Evolutionary conservation across 176 grass and related monocot genomes (phyloP).

Genomic region (Ananas comosus): DNA sequence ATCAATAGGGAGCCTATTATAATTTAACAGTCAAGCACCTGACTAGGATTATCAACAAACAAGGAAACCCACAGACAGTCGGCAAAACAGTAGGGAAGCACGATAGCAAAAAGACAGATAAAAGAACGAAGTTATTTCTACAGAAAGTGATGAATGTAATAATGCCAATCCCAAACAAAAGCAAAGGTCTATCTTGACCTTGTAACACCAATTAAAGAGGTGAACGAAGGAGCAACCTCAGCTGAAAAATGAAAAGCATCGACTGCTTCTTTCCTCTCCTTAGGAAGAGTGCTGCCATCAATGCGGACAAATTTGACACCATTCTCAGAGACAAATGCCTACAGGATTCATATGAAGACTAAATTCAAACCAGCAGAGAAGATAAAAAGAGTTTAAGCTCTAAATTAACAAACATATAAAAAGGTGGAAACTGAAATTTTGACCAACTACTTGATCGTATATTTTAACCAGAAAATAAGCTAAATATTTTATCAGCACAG

Average conservation of each 20-base stretch:
- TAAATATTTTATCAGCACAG: no score
- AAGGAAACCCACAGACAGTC: background rate
- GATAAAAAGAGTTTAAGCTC: background rate
- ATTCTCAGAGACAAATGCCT: conserved; percentile 69
- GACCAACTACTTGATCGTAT: background rate
- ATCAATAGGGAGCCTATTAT: conserved; percentile 4
- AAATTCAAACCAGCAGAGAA: background rate
- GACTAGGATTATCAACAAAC: background rate
- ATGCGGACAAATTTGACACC: conserved; percentile 78
- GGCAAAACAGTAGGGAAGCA: background rate
- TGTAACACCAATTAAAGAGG: background rate
- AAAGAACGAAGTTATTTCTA: background rate
- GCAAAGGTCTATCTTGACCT: background rate
- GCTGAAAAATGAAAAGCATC: conserved; percentile 59
- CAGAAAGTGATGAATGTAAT: no score
- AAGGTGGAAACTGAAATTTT: background rate
- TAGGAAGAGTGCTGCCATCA: conserved; percentile 71
- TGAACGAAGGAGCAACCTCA: conserved; percentile 38
- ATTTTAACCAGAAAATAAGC: no score
- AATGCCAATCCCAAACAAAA: background rate
- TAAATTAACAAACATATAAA: background rate
- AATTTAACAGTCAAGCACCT: background rate
- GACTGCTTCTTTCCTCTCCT: conserved; percentile 87
- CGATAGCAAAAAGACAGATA: background rate
- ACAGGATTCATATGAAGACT: conserved; percentile 12